Conservation (phyloP, 2,329 filamentous ascomycete genomes). For the Talaromyces islandicus region DNA sequence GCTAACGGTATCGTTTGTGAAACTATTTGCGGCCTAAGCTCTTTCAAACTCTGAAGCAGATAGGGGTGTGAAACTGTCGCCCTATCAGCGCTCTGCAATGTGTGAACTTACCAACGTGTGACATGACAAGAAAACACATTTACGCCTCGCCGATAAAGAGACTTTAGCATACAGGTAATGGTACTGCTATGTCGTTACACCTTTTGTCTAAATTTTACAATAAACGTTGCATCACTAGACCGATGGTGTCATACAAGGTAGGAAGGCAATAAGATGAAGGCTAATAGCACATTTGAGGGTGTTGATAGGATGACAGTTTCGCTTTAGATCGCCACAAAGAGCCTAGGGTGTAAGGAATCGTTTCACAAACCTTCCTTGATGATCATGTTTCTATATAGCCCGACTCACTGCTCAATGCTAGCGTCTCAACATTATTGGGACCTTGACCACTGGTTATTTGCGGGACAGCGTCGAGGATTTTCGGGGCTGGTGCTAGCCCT, state of each 20-base stretch:
- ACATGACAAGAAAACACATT: neutral
- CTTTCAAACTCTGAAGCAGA: neutral
- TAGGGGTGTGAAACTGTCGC: neutral
- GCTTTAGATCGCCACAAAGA: neutral
- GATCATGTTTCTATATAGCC: neutral
- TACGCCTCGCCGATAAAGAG: neutral
- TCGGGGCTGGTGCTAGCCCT: neutral
- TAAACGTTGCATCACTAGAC: neutral
- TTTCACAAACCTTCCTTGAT: neutral
- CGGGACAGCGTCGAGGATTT: neutral
- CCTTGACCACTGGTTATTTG: neutral
- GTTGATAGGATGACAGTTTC: neutral
- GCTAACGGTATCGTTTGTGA: neutral
- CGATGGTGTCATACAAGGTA: neutral
- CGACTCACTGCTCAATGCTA: neutral
- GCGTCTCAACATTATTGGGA: neutral
- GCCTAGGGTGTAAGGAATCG: neutral
- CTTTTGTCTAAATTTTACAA: neutral
- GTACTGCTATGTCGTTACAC: neutral
- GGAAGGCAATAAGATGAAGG: neutral
- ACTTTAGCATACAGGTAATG: neutral
- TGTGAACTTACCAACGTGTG: neutral
- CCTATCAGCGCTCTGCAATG: neutral
- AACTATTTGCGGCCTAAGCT: neutral
- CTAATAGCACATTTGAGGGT: neutral